These are phyloP conservation scores for Effrenium voratum DNA, from an alignment of 73 alveolate species.

Conservation along the genomic window DNA sequence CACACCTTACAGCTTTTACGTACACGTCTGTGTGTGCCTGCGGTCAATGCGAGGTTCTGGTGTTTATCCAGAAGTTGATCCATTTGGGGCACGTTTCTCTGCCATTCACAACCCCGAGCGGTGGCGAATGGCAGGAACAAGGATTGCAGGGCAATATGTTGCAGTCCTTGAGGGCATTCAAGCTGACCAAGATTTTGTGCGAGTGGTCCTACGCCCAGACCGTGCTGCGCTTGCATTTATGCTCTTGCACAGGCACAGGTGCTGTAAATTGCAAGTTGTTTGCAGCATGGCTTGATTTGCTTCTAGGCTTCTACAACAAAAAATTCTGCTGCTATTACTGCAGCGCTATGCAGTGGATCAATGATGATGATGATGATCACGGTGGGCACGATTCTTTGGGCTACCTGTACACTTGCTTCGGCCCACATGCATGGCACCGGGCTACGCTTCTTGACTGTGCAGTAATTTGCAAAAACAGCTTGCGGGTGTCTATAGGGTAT, in stretches of 20 bases:
- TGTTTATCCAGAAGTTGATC: neutral
- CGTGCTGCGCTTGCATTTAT: neutral
- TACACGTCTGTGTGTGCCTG: neutral
- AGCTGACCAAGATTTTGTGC: neutral
- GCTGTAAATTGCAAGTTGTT: neutral
- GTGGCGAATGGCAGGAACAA: neutral
- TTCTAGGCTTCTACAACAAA: neutral
- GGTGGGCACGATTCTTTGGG: neutral
- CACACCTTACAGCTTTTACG: neutral
- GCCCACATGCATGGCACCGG: neutral
- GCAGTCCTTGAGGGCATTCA: neutral
- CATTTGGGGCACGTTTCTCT: neutral
- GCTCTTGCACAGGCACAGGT: neutral
- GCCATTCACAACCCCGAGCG: neutral
- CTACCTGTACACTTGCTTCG: no score
- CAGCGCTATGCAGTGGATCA: neutral
- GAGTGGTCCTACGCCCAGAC: neutral
- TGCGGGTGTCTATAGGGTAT: neutral
- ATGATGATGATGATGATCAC: neutral
- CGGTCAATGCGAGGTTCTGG: neutral
- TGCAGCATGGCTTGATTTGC: neutral
- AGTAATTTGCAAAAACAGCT: no score
- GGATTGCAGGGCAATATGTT: neutral
- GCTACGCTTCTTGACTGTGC: neutral
- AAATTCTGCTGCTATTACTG: constrained; percentile 10